Percentiles rank a stretch among this genome's conserved stretches.
Evolutionary conservation across 2,329 filamentous ascomycete species (phyloP).

Genomic region (Aspergillus fructus): DNA sequence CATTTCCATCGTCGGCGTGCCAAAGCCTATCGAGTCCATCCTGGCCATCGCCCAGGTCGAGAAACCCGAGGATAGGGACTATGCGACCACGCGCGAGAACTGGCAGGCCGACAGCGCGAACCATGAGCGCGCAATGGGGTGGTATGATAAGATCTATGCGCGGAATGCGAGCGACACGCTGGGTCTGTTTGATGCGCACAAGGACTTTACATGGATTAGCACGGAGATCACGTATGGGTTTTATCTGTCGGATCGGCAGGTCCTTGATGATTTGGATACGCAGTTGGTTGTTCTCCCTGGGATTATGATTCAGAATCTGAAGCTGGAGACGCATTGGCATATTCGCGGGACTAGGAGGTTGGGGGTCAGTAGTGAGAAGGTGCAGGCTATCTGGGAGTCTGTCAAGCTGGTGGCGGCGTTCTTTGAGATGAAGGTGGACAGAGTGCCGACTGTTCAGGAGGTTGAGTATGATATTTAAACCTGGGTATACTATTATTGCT

Average conservation of each 20-base stretch:
- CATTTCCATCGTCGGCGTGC: background rate
- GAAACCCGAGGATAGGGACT: background rate
- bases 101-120: background rate
- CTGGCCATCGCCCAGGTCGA: background rate
- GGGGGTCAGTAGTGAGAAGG: background rate
- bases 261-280: background rate
- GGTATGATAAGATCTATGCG: background rate
- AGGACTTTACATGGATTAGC: background rate
- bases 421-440: background rate
- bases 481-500: background rate
- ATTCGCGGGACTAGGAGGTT: background rate
- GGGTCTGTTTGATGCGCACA: background rate
- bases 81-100: background rate
- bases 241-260: background rate
- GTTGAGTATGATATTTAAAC: background rate
- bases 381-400: background rate
- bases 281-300: background rate
- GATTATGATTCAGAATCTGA: constrained; percentile 4
- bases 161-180: background rate
- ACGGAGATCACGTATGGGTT: background rate
- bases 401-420: background rate
- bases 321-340: constrained; percentile 1
- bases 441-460: background rate
- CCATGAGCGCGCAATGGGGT: background rate
- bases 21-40: background rate